Conservation (phyloP, 1,284 basidiomycete species). For the Meira miltonrushii region DNA sequence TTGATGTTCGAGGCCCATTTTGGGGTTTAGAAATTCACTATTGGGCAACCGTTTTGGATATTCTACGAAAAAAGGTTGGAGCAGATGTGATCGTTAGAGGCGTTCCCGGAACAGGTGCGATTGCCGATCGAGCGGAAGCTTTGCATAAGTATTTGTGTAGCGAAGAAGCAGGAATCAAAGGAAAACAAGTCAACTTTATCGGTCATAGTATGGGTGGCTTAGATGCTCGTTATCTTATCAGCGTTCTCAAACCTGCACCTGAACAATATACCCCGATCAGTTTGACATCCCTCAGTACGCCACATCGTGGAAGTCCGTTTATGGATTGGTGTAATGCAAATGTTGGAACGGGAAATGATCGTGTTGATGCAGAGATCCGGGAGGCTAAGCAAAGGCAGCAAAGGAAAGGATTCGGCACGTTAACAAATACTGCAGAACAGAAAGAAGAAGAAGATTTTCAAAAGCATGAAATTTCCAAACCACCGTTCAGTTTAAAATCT, state of each 20-base stretch:
- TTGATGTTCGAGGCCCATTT: conserved; percentile 75
- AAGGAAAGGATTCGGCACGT: neutral
- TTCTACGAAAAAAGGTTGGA: conserved; percentile 75
- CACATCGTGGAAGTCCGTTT: conserved; percentile 91
- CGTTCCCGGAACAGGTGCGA: conserved; percentile 89
- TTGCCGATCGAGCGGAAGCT: conserved; percentile 72
- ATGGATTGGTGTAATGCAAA: conserved; percentile 87
- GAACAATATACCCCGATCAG: conserved; percentile 76
- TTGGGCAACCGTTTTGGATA: conserved; percentile 82
- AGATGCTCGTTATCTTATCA: conserved; percentile 70
- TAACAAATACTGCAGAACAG: neutral
- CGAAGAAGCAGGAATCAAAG: conserved; percentile 60
- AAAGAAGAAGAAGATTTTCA: neutral
- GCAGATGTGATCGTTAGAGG: conserved; percentile 92
- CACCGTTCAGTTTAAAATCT: conserved; percentile 43
- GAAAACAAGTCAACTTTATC: conserved; percentile 78
- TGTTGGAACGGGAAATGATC: conserved; percentile 48
- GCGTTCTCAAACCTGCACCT: conserved; percentile 68
- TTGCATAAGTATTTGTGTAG: conserved; percentile 69
- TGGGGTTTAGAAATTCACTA: conserved; percentile 74
- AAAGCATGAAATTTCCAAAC: conserved; percentile 8
- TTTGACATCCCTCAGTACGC: conserved; percentile 84
- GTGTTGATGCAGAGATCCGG: conserved; percentile 40
- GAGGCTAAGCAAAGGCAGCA: conserved; percentile 20
- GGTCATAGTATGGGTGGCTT: conserved; percentile 81